Evolutionary conservation across 1,284 basidiomycete species (phyloP), one percentile per base, ranked within the genome.

Genomic region (Termitomyces sp.): DNA sequence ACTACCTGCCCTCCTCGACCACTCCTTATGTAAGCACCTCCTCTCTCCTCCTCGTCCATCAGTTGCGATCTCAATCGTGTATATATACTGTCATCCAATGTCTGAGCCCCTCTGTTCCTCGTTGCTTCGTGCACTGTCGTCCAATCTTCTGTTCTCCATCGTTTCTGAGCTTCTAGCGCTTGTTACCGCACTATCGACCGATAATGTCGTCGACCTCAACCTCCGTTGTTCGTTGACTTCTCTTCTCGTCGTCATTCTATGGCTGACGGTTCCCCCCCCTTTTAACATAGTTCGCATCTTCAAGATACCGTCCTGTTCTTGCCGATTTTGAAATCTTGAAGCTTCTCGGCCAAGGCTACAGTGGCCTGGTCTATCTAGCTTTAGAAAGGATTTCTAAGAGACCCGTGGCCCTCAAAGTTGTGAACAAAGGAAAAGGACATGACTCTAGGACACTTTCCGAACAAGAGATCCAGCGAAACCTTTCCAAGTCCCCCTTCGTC

Each of bases 321-420:
- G 13, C 28, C 2, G 59, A 66, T 30, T 62, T 62, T 46, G 50
- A 54, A 45, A 17, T 67, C 21, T 33, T 63, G 38, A 64, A 65
- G 42, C 45, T 61, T 17, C 57, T 68, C 36, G 62, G 62, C 12
- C 53, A 54, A 0, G 66, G 66, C 12, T 50, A 52, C 15, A 59
- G 52, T 13, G 60, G 61, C 12, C 57, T 42, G n/a, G 64, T 67
- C 19, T 68, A 61, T 43, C 59, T 65, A 10, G 64, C 59, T 4
- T 26, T 54, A 12, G 62, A 68, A 38, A 55, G 46, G 8, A 28
- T 45, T 2, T 61, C 62, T 1, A 38, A 39, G 2, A 55, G 54
- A 5, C 50, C 54, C 1, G 58, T 64, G 5, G 66, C 67, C 1
- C 45, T 68, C 36, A 68, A 68, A 34, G 55, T 67, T n/a, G 58